phyloP scores from a whole-genome alignment of 2,329 filamentous ascomycete genomes.

The Epichloe gansuensis region DNA sequence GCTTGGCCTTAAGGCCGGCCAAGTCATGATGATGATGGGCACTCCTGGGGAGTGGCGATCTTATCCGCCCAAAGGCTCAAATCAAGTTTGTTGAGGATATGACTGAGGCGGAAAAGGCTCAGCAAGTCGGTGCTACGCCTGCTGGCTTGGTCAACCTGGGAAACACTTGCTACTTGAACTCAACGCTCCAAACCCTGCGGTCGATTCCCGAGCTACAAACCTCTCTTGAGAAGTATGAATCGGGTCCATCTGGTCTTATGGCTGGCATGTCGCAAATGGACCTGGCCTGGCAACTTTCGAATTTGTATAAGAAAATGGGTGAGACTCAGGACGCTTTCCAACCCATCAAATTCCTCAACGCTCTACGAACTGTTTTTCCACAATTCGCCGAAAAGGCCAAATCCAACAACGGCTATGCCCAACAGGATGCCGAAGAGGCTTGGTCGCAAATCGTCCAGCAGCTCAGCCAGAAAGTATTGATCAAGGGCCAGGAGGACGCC shows the following conservation, averaged over 20 bases:
- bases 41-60: conserved; percentile 55
- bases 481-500: conserved; percentile 39
- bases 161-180: conserved; percentile 98
- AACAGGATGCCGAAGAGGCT: conserved; percentile 96
- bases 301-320: conserved; percentile 80
- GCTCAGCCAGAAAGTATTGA: conserved; percentile 63
- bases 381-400: conserved; percentile 88
- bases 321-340: conserved; percentile 80
- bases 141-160: conserved; percentile 84
- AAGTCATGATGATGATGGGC: conserved; percentile 94
- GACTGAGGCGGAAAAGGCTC: conserved; percentile 84
- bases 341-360: conserved; percentile 70
- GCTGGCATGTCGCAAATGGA: conserved; percentile 45
- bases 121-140: conserved; percentile 71
- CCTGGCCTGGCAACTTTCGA: conserved; percentile 63
- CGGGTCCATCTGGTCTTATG: conserved; percentile 23
- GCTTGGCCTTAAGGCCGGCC: conserved; percentile 73
- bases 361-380: conserved; percentile 68
- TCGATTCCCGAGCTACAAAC: conserved; percentile 84
- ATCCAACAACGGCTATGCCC: conserved; percentile 75
- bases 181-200: conserved; percentile 82
- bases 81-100: conserved; percentile 94
- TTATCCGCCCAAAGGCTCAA: conserved; percentile 64
- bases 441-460: conserved; percentile 92
- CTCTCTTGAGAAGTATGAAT: conserved; percentile 51